A percentile compares a stretch with the other conserved stretches of the same genome.
Conservation (phyloP, 208 protist genomes). For the Herpetomonas tarakana region DNA sequence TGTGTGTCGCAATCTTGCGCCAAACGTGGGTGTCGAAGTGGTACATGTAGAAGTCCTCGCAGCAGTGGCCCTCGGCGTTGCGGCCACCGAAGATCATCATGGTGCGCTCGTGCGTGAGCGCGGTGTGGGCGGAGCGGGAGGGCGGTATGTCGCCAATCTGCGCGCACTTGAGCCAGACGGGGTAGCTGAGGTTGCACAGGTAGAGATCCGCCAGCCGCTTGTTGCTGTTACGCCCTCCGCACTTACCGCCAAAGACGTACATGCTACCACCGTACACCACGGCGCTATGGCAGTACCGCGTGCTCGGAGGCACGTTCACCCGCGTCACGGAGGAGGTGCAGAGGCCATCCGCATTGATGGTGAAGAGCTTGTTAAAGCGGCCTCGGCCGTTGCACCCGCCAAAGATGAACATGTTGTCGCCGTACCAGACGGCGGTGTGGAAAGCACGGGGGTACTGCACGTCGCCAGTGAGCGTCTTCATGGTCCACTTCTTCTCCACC, state of each 20-base stretch:
- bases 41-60: conserved; percentile 83
- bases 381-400: conserved; percentile 84
- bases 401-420: conserved; percentile 71
- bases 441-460: conserved; percentile 78
- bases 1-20: conserved; percentile 41
- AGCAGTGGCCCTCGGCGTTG: conserved; percentile 72
- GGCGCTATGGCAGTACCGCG: conserved; percentile 85
- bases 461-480: conserved; percentile 52
- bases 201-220: conserved; percentile 76
- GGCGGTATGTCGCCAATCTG: conserved; percentile 51
- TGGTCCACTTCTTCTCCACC: conserved; percentile 52
- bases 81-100: conserved; percentile 90
- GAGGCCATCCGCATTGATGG: conserved; percentile 51
- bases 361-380: conserved; percentile 85
- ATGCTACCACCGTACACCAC: conserved; percentile 71
- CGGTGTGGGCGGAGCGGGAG: conserved; percentile 79
- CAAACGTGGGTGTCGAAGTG: conserved; percentile 77
- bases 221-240: conserved; percentile 86
- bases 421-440: conserved; percentile 79
- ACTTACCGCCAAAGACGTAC: conserved; percentile 90
- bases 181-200: conserved; percentile 29
- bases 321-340: conserved; percentile 17
- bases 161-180: conserved; percentile 42
- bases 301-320: conserved; percentile 22
- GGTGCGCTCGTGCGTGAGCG: conserved; percentile 72